Base-by-base conservation (phyloP, 192 early-diverging fungal genomes). In the Entomortierella parvispora region DNA sequence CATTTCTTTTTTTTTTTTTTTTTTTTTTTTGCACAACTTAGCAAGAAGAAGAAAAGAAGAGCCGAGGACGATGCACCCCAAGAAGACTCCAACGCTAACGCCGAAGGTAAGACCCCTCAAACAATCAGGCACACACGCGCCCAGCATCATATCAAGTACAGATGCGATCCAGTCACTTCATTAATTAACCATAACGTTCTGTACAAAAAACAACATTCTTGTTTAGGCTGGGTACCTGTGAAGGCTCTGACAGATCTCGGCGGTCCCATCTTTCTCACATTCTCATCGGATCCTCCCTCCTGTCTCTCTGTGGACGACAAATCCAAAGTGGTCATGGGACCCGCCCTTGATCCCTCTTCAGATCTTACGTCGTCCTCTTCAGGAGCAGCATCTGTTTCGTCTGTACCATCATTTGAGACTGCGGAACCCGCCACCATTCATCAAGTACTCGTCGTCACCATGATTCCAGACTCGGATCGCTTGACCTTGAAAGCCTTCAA, bases 231-330 rank as follows among this genome's bases (percentile, higher is more conserved):
- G 93, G 84, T 91, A 28, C 43, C 70, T 20, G 84, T 82, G 4
- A 85, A 86, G n/a, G 26, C 80, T 3, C 32, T 89, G 32, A 89
- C 85, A 6, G 91, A 94, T 64, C 76, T 94, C 4, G 81, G 82
- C 18, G 93, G 93, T 0, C 93, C 93, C 23, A 58, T 92, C 18
- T 88, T 93, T 37, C 80, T 92, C 34, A 85, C 90, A 26, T 81
- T 88, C 54, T 84, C 88, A 17, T 87, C 82, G 28, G 91, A 92
- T 29, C 83, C 89, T 10, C 78, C 87, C 12, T 82, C 84, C 28
- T 86, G 85, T 54, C 63, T 93, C 9, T 81, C 66, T 4, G 66
- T 82, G 32, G 83, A 85, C 42, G 84, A 83, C 14, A 62, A 82
- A 25, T 80, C 85, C 56, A 69, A 70, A 45, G 63, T 88, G 32